Evolutionary conservation across 345 rosid species (phyloP), one percentile per base, ranked within the genome.

Genomic region (Sapria himalayana): DNA sequence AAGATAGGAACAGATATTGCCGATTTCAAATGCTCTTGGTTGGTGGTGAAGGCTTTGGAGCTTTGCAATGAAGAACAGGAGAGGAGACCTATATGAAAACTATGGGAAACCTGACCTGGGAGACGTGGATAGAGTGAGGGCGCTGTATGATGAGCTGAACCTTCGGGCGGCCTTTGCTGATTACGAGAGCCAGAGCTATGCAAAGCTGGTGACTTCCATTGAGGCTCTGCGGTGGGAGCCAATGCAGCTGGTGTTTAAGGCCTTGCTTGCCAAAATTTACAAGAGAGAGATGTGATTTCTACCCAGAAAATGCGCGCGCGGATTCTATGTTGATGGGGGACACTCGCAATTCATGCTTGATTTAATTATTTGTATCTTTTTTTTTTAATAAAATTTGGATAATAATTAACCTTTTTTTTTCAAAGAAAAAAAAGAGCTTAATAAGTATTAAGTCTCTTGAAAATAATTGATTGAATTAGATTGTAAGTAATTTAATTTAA

Each of bases 21-120:
- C 68, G 94, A 81, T 56, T 70, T 70, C 42, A 81, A 81, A 61
- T 81, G 91, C 68, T 74, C 94, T 2, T 81, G 94, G 94, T 52
- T 81, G 70, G 76, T 81, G 37, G 91, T 77, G 10, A 77, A 72
- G 55, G 81, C 91, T 12, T 58, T 81, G 27, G 81, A 74, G 62
- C 59, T 63, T 27, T 69, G 70, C 54, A 72, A 57, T 9, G 66
- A 65, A 45, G 85, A 70, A 41, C 91, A 81, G 43, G 70, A 74
- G 63, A 64, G n/a, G n/a, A n/a, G n/a, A n/a, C n/a, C n/a, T n/a
- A n/a, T n/a, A n/a, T n/a, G 94, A 78, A 41, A 72, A 71, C 68
- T 78, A 82, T 22, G 94, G 94, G 36, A 82, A 73, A 59, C 49
- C 63, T 5, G 72, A 73, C 42, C 70, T 76, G 5, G 52, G 51